Evolutionary conservation across 345 rosid species (phyloP).

Genomic region (Populus simonii): DNA sequence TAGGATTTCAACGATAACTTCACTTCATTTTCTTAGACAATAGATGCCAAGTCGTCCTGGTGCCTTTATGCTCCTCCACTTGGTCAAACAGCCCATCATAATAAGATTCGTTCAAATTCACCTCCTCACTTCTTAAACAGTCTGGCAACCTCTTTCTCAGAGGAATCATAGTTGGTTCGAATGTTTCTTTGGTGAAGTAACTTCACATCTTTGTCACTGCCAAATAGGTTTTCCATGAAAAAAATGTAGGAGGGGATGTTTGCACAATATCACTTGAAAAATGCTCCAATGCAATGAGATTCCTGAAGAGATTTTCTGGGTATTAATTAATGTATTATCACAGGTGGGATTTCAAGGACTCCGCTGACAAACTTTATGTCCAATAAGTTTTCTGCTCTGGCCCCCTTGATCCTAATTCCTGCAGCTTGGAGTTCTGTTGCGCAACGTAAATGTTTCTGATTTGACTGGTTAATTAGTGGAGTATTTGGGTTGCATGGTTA

Average conservation of each 20-base stretch:
- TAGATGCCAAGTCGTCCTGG: neutral
- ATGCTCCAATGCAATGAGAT: constrained; percentile 46
- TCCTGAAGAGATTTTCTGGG: constrained; percentile 47
- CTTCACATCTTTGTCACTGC: constrained; percentile 32
- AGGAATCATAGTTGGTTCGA: constrained; percentile 18
- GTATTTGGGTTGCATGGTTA: constrained; percentile 45
- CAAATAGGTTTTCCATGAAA: constrained; percentile 35
- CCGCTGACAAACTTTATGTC: constrained; percentile 42
- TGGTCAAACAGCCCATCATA: constrained; percentile 43
- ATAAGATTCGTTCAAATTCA: constrained; percentile 27
- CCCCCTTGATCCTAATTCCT: constrained; percentile 37
- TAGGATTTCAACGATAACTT: neutral
- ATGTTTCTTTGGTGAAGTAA: constrained; percentile 24
- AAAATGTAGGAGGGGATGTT: constrained; percentile 41
- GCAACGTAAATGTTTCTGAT: neutral
- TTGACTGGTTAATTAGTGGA: constrained; percentile 25
- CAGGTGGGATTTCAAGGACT: constrained; percentile 38
- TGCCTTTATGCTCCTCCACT: constrained; percentile 27
- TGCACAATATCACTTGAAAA: constrained; percentile 15
- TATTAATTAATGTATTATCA: constrained; percentile 21
- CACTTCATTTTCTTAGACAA: constrained; percentile 6
- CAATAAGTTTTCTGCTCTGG: constrained; percentile 28
- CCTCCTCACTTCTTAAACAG: constrained; percentile 33
- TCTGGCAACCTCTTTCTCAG: neutral
- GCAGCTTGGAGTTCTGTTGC: constrained; percentile 26